Evolutionary conservation across 2,329 filamentous ascomycete species (phyloP).

Genomic region (Incumbomyces lentus): DNA sequence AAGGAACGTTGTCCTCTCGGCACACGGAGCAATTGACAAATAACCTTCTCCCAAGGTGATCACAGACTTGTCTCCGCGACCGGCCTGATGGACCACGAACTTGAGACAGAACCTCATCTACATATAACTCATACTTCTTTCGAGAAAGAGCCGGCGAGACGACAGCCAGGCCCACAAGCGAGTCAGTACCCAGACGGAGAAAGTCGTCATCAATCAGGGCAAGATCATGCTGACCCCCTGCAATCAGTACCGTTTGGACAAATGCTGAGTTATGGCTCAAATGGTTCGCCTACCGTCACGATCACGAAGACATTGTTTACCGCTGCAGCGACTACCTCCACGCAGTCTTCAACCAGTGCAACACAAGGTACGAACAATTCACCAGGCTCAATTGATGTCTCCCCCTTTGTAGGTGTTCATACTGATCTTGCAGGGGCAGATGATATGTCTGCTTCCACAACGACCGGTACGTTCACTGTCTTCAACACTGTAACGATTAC

Average conservation of each 20-base stretch:
- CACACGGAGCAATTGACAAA: too few species aligned
- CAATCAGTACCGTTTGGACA: slow-evolving; percentile 3
- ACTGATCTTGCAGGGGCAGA: not conserved
- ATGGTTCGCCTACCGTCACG: slow-evolving; percentile 3
- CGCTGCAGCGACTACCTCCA: not conserved
- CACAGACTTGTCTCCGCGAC: too few species aligned
- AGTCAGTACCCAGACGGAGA: slow-evolving; percentile 1
- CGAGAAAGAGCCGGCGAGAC: not conserved
- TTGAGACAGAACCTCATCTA: too few species aligned
- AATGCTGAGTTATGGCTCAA: not conserved
- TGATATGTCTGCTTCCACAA: not conserved
- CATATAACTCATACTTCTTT: too few species aligned
- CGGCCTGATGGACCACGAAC: too few species aligned
- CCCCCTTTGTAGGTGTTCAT: not conserved
- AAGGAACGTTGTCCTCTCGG: too few species aligned
- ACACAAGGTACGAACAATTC: not conserved
- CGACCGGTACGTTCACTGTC: slow-evolving; percentile 2
- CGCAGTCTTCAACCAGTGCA: not conserved
- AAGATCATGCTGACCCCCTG: not conserved
- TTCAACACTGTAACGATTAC: slow-evolving; percentile 1
- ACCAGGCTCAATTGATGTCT: not conserved
- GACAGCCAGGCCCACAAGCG: slow-evolving; percentile 1
- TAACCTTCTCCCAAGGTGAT: too few species aligned
- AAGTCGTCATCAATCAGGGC: not conserved
- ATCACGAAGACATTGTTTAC: slow-evolving; percentile 6